Conservation (phyloP, 2,329 filamentous ascomycete species). For the Neopestalotiopsis sp. region DNA sequence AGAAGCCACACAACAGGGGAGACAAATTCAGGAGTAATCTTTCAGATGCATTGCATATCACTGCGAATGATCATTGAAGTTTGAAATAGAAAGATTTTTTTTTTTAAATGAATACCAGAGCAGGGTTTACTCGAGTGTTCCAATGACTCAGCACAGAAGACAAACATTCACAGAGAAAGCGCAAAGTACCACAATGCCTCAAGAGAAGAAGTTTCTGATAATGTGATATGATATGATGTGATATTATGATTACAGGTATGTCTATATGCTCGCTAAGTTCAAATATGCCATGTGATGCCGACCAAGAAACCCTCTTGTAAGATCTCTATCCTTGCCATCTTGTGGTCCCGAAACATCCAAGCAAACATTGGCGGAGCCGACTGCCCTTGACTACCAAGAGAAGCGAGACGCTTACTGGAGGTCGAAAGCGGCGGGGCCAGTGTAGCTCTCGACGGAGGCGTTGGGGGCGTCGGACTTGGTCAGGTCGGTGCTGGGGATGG, state of each 20-base stretch:
- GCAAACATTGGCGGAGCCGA: too few species aligned
- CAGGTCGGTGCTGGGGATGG: conserved; percentile 32
- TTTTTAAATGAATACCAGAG: not conserved
- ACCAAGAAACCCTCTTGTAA: not conserved
- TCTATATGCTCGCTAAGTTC: not conserved
- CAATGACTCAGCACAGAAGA: too few species aligned
- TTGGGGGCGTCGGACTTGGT: conserved; percentile 27
- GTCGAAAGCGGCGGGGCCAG: conserved; percentile 30
- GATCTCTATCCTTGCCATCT: not conserved
- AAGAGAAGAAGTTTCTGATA: not conserved
- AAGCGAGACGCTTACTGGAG: conserved; percentile 7
- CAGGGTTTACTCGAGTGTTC: too few species aligned
- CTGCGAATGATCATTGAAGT: too few species aligned
- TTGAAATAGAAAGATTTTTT: too few species aligned
- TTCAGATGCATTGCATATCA: too few species aligned
- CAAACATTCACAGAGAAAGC: not conserved
- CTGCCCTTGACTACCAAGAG: too few species aligned
- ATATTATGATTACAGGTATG: conserved; percentile 2
- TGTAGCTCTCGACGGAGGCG: conserved; percentile 35
- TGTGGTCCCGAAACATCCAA: too few species aligned
- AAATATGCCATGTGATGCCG: not conserved
- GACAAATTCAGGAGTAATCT: not conserved
- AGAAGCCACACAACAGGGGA: not conserved
- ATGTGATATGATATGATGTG: not conserved
- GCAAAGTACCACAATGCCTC: not conserved